Conservation (phyloP, 805 yeast genomes). For the Metschnikowia amazonensis region DNA sequence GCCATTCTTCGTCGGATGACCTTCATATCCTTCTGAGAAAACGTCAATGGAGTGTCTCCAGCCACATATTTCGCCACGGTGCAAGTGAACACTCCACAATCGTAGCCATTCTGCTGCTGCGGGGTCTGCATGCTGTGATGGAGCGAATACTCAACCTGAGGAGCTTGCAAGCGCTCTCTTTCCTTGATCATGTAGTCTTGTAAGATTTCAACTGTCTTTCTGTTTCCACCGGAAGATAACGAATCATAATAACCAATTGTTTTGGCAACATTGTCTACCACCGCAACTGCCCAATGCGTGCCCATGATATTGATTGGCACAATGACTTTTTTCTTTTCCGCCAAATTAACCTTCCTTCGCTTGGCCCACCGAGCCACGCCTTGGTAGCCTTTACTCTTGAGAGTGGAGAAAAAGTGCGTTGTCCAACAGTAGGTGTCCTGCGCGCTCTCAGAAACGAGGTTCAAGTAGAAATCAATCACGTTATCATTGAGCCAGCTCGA, state of each 20-base stretch:
- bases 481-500: slow-evolving; percentile 88
- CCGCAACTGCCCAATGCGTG: slow-evolving; percentile 91
- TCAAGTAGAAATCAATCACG: slow-evolving; percentile 77
- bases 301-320: slow-evolving; percentile 82
- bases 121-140: slow-evolving; percentile 49
- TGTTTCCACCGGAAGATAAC: slow-evolving; percentile 46
- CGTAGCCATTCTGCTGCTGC: slow-evolving; percentile 83
- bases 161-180: slow-evolving; percentile 44
- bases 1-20: slow-evolving; percentile 66
- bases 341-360: slow-evolving; percentile 64
- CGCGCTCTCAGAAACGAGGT: slow-evolving; percentile 44
- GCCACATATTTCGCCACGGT: slow-evolving; percentile 65
- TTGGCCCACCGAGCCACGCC: slow-evolving; percentile 87
- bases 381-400: slow-evolving; percentile 67
- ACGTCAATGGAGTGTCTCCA: slow-evolving; percentile 46
- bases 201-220: slow-evolving; percentile 42
- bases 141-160: slow-evolving; percentile 23
- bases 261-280: slow-evolving; percentile 58
- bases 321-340: slow-evolving; percentile 60
- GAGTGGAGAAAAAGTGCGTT: slow-evolving; percentile 79
- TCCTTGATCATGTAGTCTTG: slow-evolving; percentile 66
- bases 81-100: slow-evolving; percentile 94
- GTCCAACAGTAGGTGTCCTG: slow-evolving; percentile 65
- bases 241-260: slow-evolving; percentile 78
- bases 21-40: slow-evolving; percentile 66